A percentile compares a stretch with the other conserved stretches of the same genome.
Conservation (phyloP, 2,329 filamentous ascomycete genomes). For the Raffaelea albimanens region DNA sequence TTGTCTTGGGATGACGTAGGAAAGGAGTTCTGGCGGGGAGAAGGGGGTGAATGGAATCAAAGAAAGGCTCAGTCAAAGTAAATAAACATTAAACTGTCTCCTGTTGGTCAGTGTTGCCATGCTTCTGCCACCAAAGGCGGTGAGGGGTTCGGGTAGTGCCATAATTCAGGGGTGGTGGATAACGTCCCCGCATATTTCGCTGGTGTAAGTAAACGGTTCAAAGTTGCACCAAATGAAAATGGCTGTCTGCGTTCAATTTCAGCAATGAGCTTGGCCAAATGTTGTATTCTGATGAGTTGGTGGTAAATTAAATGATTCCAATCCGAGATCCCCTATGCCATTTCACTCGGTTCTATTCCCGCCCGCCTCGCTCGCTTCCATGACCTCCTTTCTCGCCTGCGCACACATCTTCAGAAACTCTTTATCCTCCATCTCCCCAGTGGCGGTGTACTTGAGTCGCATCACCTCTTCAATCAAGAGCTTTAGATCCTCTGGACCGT, state of each 20-base stretch:
- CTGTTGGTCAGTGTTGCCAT: background rate
- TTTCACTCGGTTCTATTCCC: too few species aligned
- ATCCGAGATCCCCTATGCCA: too few species aligned
- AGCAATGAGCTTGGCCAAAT: too few species aligned
- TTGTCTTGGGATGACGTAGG: background rate
- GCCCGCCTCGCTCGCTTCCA: too few species aligned
- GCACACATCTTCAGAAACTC: background rate
- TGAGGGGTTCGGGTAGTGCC: background rate
- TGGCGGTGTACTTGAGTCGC: background rate
- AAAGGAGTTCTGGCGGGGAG: background rate
- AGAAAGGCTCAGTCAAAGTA: background rate
- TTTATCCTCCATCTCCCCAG: background rate
- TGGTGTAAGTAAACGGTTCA: too few species aligned
- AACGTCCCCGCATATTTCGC: too few species aligned
- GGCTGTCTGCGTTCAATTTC: too few species aligned
- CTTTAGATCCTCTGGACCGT: background rate
- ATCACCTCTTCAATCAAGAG: background rate
- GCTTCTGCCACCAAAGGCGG: background rate
- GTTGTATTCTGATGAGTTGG: too few species aligned
- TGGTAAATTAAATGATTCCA: too few species aligned
- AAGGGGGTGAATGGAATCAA: background rate
- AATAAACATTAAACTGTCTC: background rate
- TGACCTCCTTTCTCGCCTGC: constrained; percentile 1
- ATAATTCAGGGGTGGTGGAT: too few species aligned
- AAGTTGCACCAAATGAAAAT: too few species aligned